Conservation (phyloP, 495 filamentous ascomycete species). For the Cladorrhinum samala region DNA sequence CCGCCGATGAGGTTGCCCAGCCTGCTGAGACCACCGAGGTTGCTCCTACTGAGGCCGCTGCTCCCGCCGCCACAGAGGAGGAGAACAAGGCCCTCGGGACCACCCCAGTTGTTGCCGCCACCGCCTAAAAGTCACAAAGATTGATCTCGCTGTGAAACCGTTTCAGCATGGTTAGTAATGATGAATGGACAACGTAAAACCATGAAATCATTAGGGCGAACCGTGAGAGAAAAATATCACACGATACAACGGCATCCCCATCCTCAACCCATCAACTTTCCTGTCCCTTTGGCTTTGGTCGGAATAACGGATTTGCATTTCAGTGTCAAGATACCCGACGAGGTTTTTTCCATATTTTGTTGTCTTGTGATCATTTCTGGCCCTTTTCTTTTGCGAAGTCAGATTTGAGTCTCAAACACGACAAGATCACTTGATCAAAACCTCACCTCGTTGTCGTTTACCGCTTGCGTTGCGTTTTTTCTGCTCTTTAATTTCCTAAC, state of each 20-base stretch:
- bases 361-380: conserved; percentile 4
- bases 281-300: conserved; percentile 37
- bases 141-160: conserved; percentile 6
- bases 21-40: conserved; percentile 42
- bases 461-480: background rate
- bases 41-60: conserved; percentile 17
- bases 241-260: conserved; percentile 12
- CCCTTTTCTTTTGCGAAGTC: background rate
- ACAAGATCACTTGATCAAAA: background rate
- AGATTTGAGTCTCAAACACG: background rate
- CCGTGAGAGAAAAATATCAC: conserved; percentile 17
- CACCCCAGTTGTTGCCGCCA: conserved; percentile 39
- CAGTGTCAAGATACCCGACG: conserved; percentile 43
- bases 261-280: conserved; percentile 23
- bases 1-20: conserved; percentile 38
- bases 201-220: conserved; percentile 29
- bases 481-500: background rate
- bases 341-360: conserved; percentile 41
- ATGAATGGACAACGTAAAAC: conserved; percentile 14
- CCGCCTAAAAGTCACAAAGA: conserved; percentile 38
- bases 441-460: background rate
- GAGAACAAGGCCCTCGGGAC: conserved; percentile 32
- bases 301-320: conserved; percentile 50
- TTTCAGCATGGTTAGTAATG: conserved; percentile 8
- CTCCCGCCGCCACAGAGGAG: conserved; percentile 23